Conservation (phyloP, 768 basidiomycete genomes). For the Hypholoma fasciculare region DNA sequence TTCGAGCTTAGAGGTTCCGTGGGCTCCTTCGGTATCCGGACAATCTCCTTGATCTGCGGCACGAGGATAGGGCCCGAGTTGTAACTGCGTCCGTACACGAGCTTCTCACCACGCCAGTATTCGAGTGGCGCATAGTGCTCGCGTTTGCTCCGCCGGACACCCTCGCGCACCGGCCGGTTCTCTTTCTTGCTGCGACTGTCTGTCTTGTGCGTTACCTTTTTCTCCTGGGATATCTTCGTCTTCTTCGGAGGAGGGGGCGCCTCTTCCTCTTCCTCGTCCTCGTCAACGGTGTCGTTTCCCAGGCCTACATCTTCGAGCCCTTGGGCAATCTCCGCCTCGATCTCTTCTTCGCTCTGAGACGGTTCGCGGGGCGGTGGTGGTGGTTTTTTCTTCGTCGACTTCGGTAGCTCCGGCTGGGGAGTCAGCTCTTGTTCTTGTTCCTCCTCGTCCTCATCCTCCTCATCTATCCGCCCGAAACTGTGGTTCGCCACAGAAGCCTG, state of each 20-base stretch:
- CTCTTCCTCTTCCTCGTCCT: constrained; percentile 27
- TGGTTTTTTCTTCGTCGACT: constrained; percentile 36
- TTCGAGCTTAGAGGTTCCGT: constrained; percentile 31
- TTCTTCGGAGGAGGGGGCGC: constrained; percentile 38
- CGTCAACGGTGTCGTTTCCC: constrained; percentile 27
- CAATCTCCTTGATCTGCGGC: constrained; percentile 70
- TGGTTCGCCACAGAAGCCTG: constrained; percentile 28
- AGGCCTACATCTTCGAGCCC: constrained; percentile 38
- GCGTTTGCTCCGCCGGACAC: constrained; percentile 72
- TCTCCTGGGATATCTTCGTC: constrained; percentile 23
- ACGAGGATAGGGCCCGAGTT: constrained; percentile 48
- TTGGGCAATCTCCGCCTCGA: constrained; percentile 44
- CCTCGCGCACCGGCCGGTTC: constrained; percentile 41
- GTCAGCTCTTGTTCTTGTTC: constrained; percentile 10
- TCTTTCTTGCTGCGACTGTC: constrained; percentile 37
- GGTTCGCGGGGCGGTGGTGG: constrained; percentile 16
- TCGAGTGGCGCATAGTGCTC: constrained; percentile 74
- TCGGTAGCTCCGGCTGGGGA: constrained; percentile 31
- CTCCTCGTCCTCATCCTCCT: constrained; percentile 30
- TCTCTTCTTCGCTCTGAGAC: constrained; percentile 29
- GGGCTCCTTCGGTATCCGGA: constrained; percentile 47
- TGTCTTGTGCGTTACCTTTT: constrained; percentile 21
- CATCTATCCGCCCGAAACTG: constrained; percentile 52
- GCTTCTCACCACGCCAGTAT: constrained; percentile 91
- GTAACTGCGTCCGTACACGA: constrained; percentile 68